Evolutionary conservation across 768 basidiomycete genomes (phyloP).

Genomic region (Fibroporia radiculosa): DNA sequence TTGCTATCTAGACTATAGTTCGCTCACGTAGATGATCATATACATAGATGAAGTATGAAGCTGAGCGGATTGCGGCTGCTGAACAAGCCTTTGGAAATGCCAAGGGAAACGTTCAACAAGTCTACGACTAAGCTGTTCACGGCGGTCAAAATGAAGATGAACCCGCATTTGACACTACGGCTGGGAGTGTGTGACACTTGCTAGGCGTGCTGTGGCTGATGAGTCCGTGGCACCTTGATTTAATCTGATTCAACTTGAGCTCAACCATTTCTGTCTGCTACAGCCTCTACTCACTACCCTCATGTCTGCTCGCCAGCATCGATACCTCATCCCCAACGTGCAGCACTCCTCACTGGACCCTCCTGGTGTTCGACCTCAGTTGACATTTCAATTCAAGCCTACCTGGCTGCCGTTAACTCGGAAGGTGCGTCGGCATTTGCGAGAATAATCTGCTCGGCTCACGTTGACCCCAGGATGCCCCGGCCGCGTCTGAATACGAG

Average conservation of each 20-base stretch:
- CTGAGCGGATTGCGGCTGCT: conserved; percentile 44
- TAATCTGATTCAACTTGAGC: no score
- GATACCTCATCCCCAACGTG: no score
- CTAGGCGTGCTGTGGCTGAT: no score
- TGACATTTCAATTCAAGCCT: background rate
- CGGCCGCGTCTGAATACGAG: background rate
- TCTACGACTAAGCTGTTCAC: conserved; percentile 44
- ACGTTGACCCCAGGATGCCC: no score
- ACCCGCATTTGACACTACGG: no score
- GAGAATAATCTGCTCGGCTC: no score
- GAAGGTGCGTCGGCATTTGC: background rate
- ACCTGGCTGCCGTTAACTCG: background rate
- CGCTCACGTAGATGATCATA: no score
- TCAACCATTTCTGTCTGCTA: no score
- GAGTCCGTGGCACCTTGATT: no score
- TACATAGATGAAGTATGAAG: conserved; percentile 54
- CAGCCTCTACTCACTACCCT: no score
- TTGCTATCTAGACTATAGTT: background rate
- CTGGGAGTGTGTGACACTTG: no score
- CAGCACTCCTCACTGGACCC: background rate
- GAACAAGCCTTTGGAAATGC: conserved; percentile 29
- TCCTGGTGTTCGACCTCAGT: background rate
- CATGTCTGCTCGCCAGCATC: no score
- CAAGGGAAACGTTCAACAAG: conserved; percentile 38
- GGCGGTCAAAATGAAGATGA: conserved; percentile 21